Conservation (phyloP, 2,329 filamentous ascomycete species). For the Penicillium sp. region DNA sequence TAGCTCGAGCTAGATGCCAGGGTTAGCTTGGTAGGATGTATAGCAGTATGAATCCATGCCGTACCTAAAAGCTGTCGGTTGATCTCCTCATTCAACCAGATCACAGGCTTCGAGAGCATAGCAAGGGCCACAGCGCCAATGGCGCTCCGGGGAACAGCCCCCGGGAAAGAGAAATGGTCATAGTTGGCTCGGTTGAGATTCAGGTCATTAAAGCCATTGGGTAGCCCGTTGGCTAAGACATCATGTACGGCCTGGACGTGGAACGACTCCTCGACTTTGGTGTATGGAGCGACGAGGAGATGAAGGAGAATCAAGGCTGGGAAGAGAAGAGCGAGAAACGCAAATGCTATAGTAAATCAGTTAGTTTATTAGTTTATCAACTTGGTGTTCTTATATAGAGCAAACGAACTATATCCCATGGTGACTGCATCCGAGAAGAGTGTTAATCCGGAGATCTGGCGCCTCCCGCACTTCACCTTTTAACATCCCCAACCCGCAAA, state of each 20-base stretch:
- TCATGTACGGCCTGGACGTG: constrained; percentile 92
- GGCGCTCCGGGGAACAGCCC: constrained; percentile 85
- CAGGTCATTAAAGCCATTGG: constrained; percentile 43
- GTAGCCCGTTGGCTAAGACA: constrained; percentile 70
- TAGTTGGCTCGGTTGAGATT: constrained; percentile 55
- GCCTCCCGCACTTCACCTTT: constrained; percentile 24
- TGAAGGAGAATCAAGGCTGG: constrained; percentile 59
- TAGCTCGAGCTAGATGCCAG: constrained; percentile 52
- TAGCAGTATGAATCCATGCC: constrained; percentile 7
- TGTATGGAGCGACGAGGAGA: constrained; percentile 70
- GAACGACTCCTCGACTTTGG: constrained; percentile 98
- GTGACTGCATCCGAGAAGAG: constrained; percentile 13
- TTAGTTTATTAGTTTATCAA: background rate
- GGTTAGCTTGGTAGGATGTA: constrained; percentile 2
- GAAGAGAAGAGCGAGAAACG: constrained; percentile 44
- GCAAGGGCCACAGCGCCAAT: constrained; percentile 70
- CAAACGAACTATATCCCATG: constrained; percentile 20
- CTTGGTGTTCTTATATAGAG: background rate
- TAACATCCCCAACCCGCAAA: constrained; percentile 13
- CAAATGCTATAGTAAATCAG: constrained; percentile 34
- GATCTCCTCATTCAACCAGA: constrained; percentile 51
- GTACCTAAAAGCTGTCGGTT: constrained; percentile 51
- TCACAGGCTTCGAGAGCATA: constrained; percentile 58
- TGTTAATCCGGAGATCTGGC: constrained; percentile 23
- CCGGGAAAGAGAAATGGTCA: constrained; percentile 84